Evolutionary conservation across 1,284 basidiomycete genomes (phyloP).

Genomic region (Flammula alnicola): DNA sequence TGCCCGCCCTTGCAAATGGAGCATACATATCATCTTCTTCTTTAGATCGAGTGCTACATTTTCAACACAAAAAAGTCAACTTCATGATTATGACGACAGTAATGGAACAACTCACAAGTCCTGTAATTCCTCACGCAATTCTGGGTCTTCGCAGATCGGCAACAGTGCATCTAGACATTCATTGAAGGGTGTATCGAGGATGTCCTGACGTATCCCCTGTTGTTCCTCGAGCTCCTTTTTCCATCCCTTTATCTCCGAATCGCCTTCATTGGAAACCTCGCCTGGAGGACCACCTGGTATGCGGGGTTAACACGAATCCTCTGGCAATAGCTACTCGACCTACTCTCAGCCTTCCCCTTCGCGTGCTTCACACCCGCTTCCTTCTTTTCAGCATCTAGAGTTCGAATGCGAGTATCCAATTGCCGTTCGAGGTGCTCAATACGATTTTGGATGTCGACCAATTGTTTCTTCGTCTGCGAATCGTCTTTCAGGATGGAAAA

Average conservation of each 20-base stretch:
- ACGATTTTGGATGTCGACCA: conserved; percentile 2
- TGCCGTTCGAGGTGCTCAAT: conserved; percentile 7
- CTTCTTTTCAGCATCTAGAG: not conserved
- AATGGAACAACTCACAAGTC: conserved; percentile 13
- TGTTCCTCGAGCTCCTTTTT: not conserved
- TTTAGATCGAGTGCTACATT: not conserved
- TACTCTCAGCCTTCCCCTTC: too few species aligned
- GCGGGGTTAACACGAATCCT: not conserved
- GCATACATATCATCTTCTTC: not conserved
- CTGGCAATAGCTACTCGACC: too few species aligned
- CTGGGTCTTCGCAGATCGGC: not conserved
- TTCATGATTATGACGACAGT: too few species aligned
- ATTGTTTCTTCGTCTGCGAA: not conserved
- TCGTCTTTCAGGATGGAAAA: conserved; percentile 7
- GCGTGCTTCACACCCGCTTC: too few species aligned
- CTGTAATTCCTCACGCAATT: not conserved
- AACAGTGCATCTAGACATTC: conserved; percentile 1
- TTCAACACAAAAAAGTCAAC: not conserved
- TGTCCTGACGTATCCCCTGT: not conserved
- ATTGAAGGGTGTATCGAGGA: not conserved
- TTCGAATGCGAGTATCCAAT: not conserved
- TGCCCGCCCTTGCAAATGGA: conserved; percentile 6
- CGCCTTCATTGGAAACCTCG: not conserved
- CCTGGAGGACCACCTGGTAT: not conserved
- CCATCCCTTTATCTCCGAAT: not conserved